Percentiles rank a stretch among this genome's conserved stretches.
Evolutionary conservation across 345 rosid species (phyloP).

Genomic region (Brassica juncea): DNA sequence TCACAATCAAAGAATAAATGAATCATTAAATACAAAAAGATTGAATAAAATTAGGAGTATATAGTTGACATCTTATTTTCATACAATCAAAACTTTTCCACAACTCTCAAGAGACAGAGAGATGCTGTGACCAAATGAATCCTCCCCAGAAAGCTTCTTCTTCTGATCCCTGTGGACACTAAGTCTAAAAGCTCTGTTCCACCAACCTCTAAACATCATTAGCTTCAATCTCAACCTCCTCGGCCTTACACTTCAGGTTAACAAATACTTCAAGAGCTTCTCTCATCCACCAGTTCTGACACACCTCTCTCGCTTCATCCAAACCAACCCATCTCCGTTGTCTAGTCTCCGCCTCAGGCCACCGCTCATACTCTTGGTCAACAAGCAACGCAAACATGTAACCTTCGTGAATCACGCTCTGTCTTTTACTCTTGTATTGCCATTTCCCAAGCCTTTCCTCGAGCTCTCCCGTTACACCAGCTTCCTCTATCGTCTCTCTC

Average conservation of each 20-base stretch:
- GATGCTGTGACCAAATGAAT: conserved; percentile 4
- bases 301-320: conserved; percentile 51
- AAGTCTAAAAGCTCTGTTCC: conserved; percentile 26
- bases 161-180: conserved; percentile 14
- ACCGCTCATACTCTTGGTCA: conserved; percentile 41
- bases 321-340: conserved; percentile 55
- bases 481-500: conserved; percentile 63
- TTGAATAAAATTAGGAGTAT: conserved; percentile 28
- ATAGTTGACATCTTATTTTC: conserved; percentile 26
- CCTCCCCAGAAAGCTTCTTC: conserved; percentile 20
- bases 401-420: conserved; percentile 47
- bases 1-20: conserved; percentile 33
- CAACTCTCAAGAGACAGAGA: conserved; percentile 24
- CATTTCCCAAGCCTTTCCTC: conserved; percentile 51
- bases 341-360: conserved; percentile 56
- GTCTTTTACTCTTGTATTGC: conserved; percentile 60
- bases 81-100: conserved; percentile 28
- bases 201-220: conserved; percentile 24
- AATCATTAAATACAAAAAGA: conserved; percentile 17
- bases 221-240: background rate
- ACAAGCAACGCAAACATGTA: conserved; percentile 57
- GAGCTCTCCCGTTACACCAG: conserved; percentile 54
- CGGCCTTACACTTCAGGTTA: conserved; percentile 20
- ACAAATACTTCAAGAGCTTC: conserved; percentile 59
- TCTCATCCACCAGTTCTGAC: conserved; percentile 58